Evolutionary conservation across 192 early-diverging fungal genomes (phyloP).

Genomic region (Diversispora epigaea): DNA sequence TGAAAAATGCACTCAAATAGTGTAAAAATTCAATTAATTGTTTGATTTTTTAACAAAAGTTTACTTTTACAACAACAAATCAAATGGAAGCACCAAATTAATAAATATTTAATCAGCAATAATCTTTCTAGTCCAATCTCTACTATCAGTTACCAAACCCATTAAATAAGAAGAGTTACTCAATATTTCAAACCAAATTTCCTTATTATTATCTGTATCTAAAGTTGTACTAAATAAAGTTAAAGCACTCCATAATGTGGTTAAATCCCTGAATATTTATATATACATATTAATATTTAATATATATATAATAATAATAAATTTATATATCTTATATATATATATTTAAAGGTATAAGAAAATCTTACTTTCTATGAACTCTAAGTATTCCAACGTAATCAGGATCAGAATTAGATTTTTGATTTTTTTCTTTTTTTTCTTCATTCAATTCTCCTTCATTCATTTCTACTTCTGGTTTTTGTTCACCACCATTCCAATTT

Average conservation of each 20-base stretch:
- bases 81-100: too few species aligned
- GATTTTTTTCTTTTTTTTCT: too few species aligned
- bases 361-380: constrained; percentile 14
- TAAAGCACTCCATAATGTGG: constrained; percentile 23
- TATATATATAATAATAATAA: background rate
- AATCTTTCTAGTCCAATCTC: constrained; percentile 5
- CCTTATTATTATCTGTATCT: background rate
- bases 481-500: constrained; percentile 11
- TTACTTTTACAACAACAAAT: too few species aligned
- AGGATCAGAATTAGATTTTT: background rate
- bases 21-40: too few species aligned
- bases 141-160: constrained; percentile 16
- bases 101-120: too few species aligned
- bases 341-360: background rate
- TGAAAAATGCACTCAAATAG: too few species aligned
- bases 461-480: background rate
- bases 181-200: constrained; percentile 11
- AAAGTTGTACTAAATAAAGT: constrained; percentile 20
- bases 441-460: too few species aligned
- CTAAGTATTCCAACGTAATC: background rate
- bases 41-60: too few species aligned
- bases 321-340: background rate
- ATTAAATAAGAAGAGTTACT: constrained; percentile 16
- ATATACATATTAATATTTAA: background rate
- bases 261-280: constrained; percentile 1